phyloP scores from a whole-genome alignment of 176 grass and related monocot genomes.

The Dactylis glomerata region DNA sequence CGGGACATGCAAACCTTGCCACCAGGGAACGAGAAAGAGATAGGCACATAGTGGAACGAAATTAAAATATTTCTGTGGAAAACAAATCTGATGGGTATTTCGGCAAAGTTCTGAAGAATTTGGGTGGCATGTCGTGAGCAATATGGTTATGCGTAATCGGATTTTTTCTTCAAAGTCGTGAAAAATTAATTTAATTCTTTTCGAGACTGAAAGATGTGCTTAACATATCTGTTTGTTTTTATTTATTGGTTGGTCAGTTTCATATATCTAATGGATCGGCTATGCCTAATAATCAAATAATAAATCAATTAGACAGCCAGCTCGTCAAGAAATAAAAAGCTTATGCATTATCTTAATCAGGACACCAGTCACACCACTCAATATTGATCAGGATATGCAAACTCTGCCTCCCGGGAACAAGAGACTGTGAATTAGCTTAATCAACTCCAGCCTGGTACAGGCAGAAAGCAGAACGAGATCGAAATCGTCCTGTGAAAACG shows the following conservation, averaged over 20 bases:
- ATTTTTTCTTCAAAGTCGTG: too few species aligned
- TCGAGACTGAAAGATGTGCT: too few species aligned
- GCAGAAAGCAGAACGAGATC: neutral
- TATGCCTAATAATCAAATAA: neutral
- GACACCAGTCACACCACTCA: neutral
- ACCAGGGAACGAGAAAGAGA: neutral
- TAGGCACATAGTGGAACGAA: too few species aligned
- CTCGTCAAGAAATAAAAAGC: too few species aligned
- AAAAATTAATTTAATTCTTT: too few species aligned
- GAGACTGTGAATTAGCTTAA: constrained; percentile 1
- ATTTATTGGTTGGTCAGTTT: constrained; percentile 4
- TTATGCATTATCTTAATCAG: neutral
- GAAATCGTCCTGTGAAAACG: neutral
- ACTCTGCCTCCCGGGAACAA: neutral
- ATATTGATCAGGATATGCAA: neutral
- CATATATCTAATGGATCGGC: neutral
- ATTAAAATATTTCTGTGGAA: too few species aligned
- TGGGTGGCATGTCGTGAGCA: too few species aligned
- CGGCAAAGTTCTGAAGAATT: too few species aligned
- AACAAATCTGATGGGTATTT: too few species aligned
- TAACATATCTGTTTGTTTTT: neutral
- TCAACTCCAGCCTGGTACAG: constrained; percentile 2
- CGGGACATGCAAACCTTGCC: neutral
- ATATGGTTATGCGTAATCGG: too few species aligned
- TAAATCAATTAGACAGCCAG: neutral